A percentile compares a stretch with the other conserved stretches of the same genome.
phyloP scores from a whole-genome alignment of 1,284 basidiomycete species.

The Sutorius eximius region DNA sequence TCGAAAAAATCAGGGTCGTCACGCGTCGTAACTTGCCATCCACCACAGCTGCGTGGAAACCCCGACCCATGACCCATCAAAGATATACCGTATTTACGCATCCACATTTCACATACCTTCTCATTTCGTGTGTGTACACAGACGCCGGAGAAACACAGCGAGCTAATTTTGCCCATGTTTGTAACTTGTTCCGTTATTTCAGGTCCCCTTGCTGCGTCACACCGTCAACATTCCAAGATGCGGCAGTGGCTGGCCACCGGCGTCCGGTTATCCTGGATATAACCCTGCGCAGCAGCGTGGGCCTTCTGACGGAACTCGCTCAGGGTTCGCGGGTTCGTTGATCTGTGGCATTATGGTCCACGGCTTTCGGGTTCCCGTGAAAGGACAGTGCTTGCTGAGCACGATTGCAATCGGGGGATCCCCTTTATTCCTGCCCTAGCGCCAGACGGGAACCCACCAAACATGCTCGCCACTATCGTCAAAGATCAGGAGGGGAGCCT shows the following conservation, averaged over 20 bases:
- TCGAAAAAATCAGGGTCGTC: slow-evolving; percentile 27
- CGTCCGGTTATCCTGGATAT: slow-evolving; percentile 9
- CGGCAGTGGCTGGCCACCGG: slow-evolving; percentile 7
- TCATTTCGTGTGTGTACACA: not conserved
- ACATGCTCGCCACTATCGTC: slow-evolving; percentile 8
- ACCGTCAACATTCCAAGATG: slow-evolving; percentile 6
- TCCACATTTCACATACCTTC: slow-evolving; percentile 12
- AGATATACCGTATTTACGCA: slow-evolving; percentile 13
- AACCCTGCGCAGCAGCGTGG: slow-evolving; percentile 22
- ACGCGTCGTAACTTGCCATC: slow-evolving; percentile 1
- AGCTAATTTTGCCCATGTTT: slow-evolving; percentile 15
- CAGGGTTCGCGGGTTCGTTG: slow-evolving; percentile 23
- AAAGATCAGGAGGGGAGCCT: not conserved
- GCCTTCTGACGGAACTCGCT: slow-evolving; percentile 6
- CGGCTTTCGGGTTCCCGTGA: not conserved
- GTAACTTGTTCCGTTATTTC: slow-evolving; percentile 11
- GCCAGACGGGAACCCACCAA: slow-evolving; percentile 8
- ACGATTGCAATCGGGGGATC: slow-evolving; percentile 19
- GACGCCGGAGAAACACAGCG: slow-evolving; percentile 7
- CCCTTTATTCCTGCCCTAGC: slow-evolving; percentile 16
- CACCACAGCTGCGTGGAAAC: slow-evolving; percentile 21
- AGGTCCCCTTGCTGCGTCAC: slow-evolving; percentile 11
- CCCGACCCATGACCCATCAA: slow-evolving; percentile 13
- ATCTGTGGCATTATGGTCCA: slow-evolving; percentile 6
- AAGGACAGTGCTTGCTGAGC: not conserved